These are phyloP conservation scores for Plenodomus lindquistii DNA, from an alignment of 2,329 filamentous ascomycete species.

Conservation along the genomic window DNA sequence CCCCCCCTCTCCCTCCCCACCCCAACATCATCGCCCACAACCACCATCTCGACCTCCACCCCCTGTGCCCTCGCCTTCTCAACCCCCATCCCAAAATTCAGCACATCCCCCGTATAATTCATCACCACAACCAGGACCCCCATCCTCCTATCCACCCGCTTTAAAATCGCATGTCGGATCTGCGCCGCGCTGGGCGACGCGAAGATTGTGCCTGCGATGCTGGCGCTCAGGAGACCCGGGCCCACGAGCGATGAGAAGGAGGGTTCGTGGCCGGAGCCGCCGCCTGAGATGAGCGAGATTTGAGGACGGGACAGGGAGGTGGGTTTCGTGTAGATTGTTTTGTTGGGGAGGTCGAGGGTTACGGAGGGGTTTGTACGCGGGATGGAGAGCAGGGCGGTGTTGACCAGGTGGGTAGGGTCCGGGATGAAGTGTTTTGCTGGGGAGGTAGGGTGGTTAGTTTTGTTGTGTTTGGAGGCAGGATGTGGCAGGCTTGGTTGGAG, in stretches of 20 bases:
- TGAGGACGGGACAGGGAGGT: constrained; percentile 45
- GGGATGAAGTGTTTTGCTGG: constrained; percentile 83
- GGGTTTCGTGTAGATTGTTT: constrained; percentile 58
- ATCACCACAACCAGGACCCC: constrained; percentile 91
- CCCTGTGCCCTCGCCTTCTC: constrained; percentile 87
- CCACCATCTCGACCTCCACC: constrained; percentile 80
- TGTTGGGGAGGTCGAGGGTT: constrained; percentile 76
- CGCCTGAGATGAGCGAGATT: constrained; percentile 84
- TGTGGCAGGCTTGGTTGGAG: too few relatives aligned
- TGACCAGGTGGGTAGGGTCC: constrained; percentile 78
- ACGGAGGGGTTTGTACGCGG: constrained; percentile 84
- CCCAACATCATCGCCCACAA: constrained; percentile 89
- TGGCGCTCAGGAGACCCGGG: constrained; percentile 75
- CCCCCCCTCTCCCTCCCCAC: constrained; percentile 80
- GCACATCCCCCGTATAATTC: constrained; percentile 80
- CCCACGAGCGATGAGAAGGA: constrained; percentile 87
- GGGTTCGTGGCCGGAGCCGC: constrained; percentile 88
- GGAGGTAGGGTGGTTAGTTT: too few relatives aligned
- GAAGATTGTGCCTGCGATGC: constrained; percentile 86
- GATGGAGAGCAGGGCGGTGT: constrained; percentile 73
- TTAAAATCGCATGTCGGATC: constrained; percentile 74
- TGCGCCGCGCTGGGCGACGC: constrained; percentile 82
- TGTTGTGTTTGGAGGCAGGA: too few relatives aligned
- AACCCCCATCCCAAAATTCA: constrained; percentile 92
- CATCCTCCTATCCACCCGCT: constrained; percentile 69